Base-by-base conservation (phyloP, 768 basidiomycete genomes). In the Suillus subalutaceus region DNA sequence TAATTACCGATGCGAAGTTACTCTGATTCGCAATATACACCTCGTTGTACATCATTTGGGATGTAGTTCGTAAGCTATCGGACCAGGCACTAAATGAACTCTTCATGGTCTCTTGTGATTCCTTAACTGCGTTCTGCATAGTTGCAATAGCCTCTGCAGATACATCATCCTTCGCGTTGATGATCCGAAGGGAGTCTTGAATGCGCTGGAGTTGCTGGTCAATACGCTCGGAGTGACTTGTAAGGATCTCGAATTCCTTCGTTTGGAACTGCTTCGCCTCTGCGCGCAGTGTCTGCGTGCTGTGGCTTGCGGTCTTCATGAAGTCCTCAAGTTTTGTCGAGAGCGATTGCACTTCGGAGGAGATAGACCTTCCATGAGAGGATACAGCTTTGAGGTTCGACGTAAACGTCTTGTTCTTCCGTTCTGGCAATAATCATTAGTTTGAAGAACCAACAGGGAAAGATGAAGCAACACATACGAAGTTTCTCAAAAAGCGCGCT, bases 401-500 rank as follows among this genome's bases (percentile, higher is more conserved):
- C 40, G 79, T 81, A 50, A 94, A 83, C 13, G 87, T 81, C 30
- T 79, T 79, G 40, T 86, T 80, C 72, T 92, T 95, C 66, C 96
- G 90, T 50, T 92, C 95, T 96, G 68, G 18, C 43, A 16, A 58
- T 53, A 53, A 15, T 35, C 40, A 35, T 74, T 48, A 77, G 58
- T 53, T 41, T 20, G 6, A 63, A 2, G 16, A 56, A 30, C 60
- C 2, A 46, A 44, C 20, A 26, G 16, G 56, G 26, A 20, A 62
- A 20, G 16, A 69, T 44, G 41, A 48, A 62, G 65, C 32, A 32
- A 26, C 32, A 71, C 87, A 72, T 72, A 95, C 95, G 91, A 56
- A 97, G 85, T 78, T 97, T 97, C 52, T 87, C 87, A 68, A 94
- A 93, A 30, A 96, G 78, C 0, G 87, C 86, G 18, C 73, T 77